phyloP scores from a whole-genome alignment of 306 rosid species.

The Glycine tomentella region DNA sequence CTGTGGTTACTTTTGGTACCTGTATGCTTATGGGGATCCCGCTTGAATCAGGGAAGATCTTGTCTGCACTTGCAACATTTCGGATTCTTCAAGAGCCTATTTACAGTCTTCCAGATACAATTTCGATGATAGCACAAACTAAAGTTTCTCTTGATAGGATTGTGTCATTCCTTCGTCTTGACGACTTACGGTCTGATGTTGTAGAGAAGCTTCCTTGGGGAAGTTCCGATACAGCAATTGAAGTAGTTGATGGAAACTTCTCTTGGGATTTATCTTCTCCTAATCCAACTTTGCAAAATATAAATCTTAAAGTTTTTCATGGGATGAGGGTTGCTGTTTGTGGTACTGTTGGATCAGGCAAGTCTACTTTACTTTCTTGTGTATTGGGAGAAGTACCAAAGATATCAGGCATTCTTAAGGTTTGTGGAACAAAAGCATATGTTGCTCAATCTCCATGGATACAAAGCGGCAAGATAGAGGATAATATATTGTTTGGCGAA shows the following conservation, averaged over 20 bases:
- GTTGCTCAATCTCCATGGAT: conserved; percentile 96
- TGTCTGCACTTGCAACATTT: conserved; percentile 68
- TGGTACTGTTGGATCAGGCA: conserved; percentile 75
- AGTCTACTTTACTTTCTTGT: conserved; percentile 84
- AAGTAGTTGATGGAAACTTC: conserved; percentile 55
- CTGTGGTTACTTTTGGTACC: conserved; percentile 59
- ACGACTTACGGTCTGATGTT: conserved; percentile 52
- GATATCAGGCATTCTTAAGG: conserved; percentile 65
- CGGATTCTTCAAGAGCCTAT: conserved; percentile 60
- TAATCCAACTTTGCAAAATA: conserved; percentile 45
- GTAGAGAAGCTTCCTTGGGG: conserved; percentile 57
- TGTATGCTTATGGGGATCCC: conserved; percentile 61
- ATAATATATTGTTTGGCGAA: conserved; percentile 78
- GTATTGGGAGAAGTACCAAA: conserved; percentile 89
- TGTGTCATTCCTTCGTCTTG: conserved; percentile 57
- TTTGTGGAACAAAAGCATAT: conserved; percentile 90
- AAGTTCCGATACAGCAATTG: conserved; percentile 53
- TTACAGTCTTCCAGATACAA: conserved; percentile 52
- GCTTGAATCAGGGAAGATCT: conserved; percentile 63
- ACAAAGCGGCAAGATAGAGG: conserved; percentile 89
- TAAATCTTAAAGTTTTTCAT: conserved; percentile 45
- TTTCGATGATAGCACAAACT: conserved; percentile 60
- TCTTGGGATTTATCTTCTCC: conserved; percentile 61
- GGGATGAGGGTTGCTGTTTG: conserved; percentile 65
- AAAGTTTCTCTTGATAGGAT: conserved; percentile 67